Conservation (phyloP, 2,329 filamentous ascomycete species). For the Aspergillus candidus region DNA sequence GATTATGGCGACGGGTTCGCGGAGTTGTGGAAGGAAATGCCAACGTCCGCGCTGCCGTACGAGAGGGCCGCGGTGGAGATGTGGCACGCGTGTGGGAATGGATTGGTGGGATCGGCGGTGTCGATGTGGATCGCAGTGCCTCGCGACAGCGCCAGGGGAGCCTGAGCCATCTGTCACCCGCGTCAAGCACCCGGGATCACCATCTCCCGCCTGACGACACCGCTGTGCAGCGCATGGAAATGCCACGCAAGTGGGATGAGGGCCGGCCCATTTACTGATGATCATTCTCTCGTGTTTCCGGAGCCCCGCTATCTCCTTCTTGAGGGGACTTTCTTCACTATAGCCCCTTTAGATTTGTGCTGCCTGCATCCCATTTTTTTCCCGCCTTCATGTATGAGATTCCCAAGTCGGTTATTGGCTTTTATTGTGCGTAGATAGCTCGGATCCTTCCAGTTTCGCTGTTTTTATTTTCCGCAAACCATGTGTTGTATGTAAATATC, state of each 20-base stretch:
- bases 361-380: background rate
- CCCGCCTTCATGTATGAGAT: background rate
- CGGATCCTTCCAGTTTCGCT: background rate
- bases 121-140: constrained; percentile 26
- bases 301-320: background rate
- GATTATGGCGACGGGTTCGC: constrained; percentile 76
- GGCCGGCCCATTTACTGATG: constrained; percentile 38
- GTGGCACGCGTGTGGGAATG: constrained; percentile 63
- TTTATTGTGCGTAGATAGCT: background rate
- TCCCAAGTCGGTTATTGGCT: background rate
- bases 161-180: constrained; percentile 24
- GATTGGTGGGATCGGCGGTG: constrained; percentile 55
- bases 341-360: background rate
- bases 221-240: background rate
- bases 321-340: background rate
- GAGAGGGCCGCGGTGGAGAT: constrained; percentile 50
- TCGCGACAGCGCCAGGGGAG: constrained; percentile 22
- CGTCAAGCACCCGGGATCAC: constrained; percentile 14
- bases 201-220: constrained; percentile 8
- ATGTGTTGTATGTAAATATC: too few species aligned
- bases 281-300: background rate
- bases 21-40: constrained; percentile 87
- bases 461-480: too few species aligned
- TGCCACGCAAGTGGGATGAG: constrained; percentile 30
- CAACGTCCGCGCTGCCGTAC: constrained; percentile 77